Conservation (phyloP, 2,329 filamentous ascomycete species). For the Penicillium hordei region DNA sequence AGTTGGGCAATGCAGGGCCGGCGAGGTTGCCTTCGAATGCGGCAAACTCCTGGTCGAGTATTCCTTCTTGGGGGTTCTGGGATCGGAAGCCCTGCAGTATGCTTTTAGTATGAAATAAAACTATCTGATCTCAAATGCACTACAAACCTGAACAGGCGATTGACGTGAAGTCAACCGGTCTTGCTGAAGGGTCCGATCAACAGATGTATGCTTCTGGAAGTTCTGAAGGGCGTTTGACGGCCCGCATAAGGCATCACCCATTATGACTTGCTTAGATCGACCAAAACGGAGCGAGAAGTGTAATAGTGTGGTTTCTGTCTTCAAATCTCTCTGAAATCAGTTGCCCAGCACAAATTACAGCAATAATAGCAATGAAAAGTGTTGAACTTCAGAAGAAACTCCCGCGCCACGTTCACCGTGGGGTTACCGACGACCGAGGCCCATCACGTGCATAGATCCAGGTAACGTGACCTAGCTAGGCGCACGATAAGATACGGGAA, state of each 20-base stretch:
- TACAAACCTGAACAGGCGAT: constrained; percentile 51
- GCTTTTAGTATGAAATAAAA: constrained; percentile 12
- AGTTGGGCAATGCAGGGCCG: constrained; percentile 35
- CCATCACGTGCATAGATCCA: constrained; percentile 14
- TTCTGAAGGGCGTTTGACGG: constrained; percentile 73
- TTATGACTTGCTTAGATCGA: constrained; percentile 36
- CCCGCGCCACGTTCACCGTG: constrained; percentile 11
- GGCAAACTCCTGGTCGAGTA: constrained; percentile 66
- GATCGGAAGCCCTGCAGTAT: constrained; percentile 61
- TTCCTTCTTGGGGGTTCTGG: constrained; percentile 53
- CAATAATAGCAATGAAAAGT: background rate
- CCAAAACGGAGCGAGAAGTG: background rate
- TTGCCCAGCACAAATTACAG: background rate
- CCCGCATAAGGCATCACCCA: constrained; percentile 70
- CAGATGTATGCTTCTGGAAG: constrained; percentile 67
- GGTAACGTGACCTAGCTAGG: constrained; percentile 19
- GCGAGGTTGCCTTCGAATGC: constrained; percentile 58
- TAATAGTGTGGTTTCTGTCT: background rate
- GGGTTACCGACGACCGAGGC: constrained; percentile 24
- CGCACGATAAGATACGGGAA: constrained; percentile 27
- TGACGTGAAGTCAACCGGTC: constrained; percentile 62
- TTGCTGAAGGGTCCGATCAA: constrained; percentile 70
- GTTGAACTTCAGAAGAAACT: constrained; percentile 1
- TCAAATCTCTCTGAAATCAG: background rate
- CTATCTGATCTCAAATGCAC: fast-evolving